Evolutionary conservation across 129 eudicot genomes (phyloP).

Genomic region (Helianthus tuberosus): DNA sequence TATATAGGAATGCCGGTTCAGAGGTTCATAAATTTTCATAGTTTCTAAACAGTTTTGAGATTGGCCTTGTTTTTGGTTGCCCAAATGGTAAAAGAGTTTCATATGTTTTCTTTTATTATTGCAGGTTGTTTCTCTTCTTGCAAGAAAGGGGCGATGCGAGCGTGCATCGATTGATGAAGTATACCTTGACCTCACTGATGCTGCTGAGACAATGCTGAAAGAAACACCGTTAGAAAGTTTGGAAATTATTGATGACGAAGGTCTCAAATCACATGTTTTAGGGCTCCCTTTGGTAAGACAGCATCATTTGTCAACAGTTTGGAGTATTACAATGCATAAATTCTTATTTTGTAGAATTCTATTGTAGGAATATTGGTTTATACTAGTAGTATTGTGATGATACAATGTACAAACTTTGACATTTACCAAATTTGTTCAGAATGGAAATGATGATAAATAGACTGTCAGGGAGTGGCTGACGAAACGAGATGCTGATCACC

Average conservation of each 20-base stretch:
- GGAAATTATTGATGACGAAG: conserved; percentile 76
- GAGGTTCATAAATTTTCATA: conserved; percentile 55
- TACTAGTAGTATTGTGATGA: not conserved
- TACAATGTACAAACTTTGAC: not conserved
- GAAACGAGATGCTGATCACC: conserved; percentile 63
- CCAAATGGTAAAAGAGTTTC: not conserved
- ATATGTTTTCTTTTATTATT: conserved; percentile 18
- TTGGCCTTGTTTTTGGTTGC: not conserved
- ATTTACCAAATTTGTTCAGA: conserved; percentile 33
- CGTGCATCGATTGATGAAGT: conserved; percentile 98
- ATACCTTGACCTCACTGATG: conserved; percentile 85
- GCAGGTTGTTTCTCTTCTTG: conserved; percentile 91
- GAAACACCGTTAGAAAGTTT: conserved; percentile 61
- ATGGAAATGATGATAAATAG: conserved; percentile 50
- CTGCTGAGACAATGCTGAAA: conserved; percentile 80
- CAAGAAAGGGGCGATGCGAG: conserved; percentile 89
- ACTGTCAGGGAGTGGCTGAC: conserved; percentile 67
- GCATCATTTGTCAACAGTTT: conserved; percentile 11
- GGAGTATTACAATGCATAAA: not conserved
- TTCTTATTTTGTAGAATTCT: not conserved
- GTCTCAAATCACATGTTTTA: conserved; percentile 72
- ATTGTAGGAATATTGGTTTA: not conserved
- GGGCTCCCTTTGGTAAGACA: conserved; percentile 59
- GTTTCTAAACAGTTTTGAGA: not conserved
- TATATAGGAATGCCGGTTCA: conserved; percentile 92